Base-by-base conservation (phyloP, 805 yeast species). In the Zygotorulaspora sp. region DNA sequence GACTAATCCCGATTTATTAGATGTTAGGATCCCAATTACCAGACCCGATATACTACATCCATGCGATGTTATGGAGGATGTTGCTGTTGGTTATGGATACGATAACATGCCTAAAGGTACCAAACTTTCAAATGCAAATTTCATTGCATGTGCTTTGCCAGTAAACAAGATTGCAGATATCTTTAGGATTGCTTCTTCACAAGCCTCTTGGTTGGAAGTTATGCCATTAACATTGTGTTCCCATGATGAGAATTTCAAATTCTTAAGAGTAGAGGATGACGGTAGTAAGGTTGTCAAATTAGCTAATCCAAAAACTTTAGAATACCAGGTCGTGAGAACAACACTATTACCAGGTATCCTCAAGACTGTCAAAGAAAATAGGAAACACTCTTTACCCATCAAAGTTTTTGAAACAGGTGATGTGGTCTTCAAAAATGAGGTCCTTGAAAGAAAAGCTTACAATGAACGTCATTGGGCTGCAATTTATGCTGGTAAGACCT, bases 51-150 rank as follows among this genome's bases (percentile, higher is more conserved):
- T 92, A 45, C 72, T 92, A 56, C 99, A 92, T 65, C 95, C 87
- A 62, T 90, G 97, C 73, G 99, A 92, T 66, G 81, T 92, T 50
- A 85, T 92, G 95, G 99, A 92, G 66, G 99, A 92, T 64, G 96
- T 90, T 33, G 98, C 96, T 32, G 83, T 92, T 58, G 94, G 87
- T 20, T 92, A 87, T 60, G 99, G 98, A 41, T 92, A 83, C 72
- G 83, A 89, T 67, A 87, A 85, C 61, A 73, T 92, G 57, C 75
- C 74, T 47, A 86, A 81, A 66, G 79, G 92, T 35, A 75, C 75
- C 49, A 86, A 92, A 57, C 75, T 87, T 49, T 73, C 86, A 21
- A 80, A 80, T 40, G 76, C 95, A 7, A 77, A 83, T 47, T 71
- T 76, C 38, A 81, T 86, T 45, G 96, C 95, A 16, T 73, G 83